Base-by-base conservation (phyloP, 176 grass and related monocot genomes). In the Juncus inflexus region DNA sequence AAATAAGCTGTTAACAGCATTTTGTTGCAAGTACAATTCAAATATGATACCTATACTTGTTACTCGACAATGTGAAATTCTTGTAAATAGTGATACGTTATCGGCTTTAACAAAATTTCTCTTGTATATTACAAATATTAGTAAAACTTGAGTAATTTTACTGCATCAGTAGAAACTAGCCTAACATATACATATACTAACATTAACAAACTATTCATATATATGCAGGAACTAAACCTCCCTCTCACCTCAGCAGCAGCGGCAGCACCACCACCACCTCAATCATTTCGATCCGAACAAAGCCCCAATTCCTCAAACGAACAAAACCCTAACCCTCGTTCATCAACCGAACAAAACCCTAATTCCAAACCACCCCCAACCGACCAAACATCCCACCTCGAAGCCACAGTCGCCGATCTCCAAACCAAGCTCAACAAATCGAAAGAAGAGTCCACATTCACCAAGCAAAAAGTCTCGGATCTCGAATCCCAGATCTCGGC, bases 381-480 rank as follows among this genome's bases (percentile, higher is more conserved):
- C 15, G 7, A 14, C 28, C 55, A 9, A 40, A 41, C 6, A 41
- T 14, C 54, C 9, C 68, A 60, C 11, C 58, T 71, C 37, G 68
- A 71, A 56, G 68, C 54, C 0, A 71, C 68, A 10, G 68, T 71
- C 35, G 68, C 52, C 3, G 68, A 71, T 11, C 9, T 71, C 10
- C 55, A 52, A 58, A 71, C 3, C 54, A 71, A 60, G 9, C 54
- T 71, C 0, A 52, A 71, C 15, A 15, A 59, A 13, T 71, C 68
- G 9, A 71, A 71, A 58, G 68, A 36, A 71, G 68, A 71, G 54
- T 50, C 50, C 2, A 55, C 58, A 6, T 12, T 52, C 4, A 71
- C 68, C 35, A 71, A 71, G 58, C 52, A 71, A 59, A 71, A 71
- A 43, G 68, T 71, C 4, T 43, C 68, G 2, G 58, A 52, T 59